Evolutionary conservation across 768 basidiomycete genomes (phyloP).

Genomic region (Mycena haematopus): DNA sequence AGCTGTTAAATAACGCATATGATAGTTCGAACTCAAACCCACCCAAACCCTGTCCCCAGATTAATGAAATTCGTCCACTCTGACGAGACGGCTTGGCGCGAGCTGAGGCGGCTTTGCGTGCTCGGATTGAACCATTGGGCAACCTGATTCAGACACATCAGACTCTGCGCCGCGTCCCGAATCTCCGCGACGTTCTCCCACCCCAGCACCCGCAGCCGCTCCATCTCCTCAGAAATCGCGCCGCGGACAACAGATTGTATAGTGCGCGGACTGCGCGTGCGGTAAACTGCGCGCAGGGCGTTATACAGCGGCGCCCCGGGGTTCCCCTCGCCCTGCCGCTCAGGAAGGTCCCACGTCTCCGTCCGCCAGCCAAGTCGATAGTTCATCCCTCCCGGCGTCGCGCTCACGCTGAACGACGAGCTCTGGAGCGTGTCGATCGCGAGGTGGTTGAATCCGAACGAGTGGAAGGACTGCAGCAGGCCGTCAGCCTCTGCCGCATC

Average conservation of each 20-base stretch:
- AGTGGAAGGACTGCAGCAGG: conserved; percentile 80
- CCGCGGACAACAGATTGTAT: conserved; percentile 57
- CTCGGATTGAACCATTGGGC: conserved; percentile 59
- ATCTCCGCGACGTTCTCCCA: conserved; percentile 84
- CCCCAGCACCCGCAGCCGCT: conserved; percentile 66
- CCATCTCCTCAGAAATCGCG: conserved; percentile 66
- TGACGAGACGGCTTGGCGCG: conserved; percentile 40
- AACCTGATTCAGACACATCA: conserved; percentile 86
- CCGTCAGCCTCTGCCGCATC: conserved; percentile 59
- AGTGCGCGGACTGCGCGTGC: conserved; percentile 64
- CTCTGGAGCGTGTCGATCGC: conserved; percentile 72
- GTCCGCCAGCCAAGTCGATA: conserved; percentile 94
- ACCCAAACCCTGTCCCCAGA: conserved; percentile 72
- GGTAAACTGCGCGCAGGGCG: conserved; percentile 81
- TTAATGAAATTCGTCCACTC: conserved; percentile 52
- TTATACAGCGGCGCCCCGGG: conserved; percentile 73
- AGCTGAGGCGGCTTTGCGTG: conserved; percentile 41
- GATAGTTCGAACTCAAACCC: conserved; percentile 36
- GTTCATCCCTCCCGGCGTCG: conserved; percentile 57
- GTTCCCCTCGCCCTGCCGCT: conserved; percentile 49
- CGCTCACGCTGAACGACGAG: conserved; percentile 41
- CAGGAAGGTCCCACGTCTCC: conserved; percentile 93
- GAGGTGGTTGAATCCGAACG: conserved; percentile 90
- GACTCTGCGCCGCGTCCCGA: conserved; percentile 65
- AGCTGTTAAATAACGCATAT: conserved; percentile 7